These are phyloP conservation scores for Blastocystis sp. DNA, from an alignment of 352 stramenopile genomes.

Conservation along the genomic window DNA sequence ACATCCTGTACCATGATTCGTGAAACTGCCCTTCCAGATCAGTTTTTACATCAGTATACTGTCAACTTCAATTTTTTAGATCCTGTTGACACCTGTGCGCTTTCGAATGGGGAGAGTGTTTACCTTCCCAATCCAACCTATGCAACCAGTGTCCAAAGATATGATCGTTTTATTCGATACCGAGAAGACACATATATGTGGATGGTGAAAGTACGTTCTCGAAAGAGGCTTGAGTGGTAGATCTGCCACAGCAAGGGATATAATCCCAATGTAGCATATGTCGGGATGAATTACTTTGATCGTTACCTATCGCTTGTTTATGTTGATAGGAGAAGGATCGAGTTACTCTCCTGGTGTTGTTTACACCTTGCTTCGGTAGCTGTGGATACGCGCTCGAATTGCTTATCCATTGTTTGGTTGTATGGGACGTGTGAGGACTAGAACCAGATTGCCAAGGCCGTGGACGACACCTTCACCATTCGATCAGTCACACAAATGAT, in stretches of 20 bases:
- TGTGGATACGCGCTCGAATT: not conserved
- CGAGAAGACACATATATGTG: slow-evolving; percentile 29
- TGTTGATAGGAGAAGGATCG: not conserved
- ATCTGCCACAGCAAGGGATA: not conserved
- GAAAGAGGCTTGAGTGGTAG: not conserved
- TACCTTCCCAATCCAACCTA: slow-evolving; percentile 36
- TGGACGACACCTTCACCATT: not conserved
- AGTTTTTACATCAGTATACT: too few species aligned
- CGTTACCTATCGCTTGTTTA: not conserved
- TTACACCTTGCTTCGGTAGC: not conserved
- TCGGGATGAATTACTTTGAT: slow-evolving; percentile 41
- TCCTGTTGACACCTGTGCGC: too few species aligned
- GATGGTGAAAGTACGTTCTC: not conserved
- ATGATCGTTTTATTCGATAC: not conserved
- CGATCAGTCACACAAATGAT: not conserved
- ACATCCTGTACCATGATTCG: too few species aligned
- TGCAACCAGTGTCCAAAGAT: not conserved
- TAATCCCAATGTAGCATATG: slow-evolving; percentile 9
- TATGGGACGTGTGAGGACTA: not conserved
- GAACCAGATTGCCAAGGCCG: not conserved
- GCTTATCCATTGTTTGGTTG: not conserved
- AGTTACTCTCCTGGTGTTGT: slow-evolving; percentile 7
- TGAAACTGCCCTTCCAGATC: too few species aligned
- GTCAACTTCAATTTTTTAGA: too few species aligned
- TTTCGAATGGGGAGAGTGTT: too few species aligned